Conservation (phyloP, 768 basidiomycete genomes). For the Cytidiella melzeri region DNA sequence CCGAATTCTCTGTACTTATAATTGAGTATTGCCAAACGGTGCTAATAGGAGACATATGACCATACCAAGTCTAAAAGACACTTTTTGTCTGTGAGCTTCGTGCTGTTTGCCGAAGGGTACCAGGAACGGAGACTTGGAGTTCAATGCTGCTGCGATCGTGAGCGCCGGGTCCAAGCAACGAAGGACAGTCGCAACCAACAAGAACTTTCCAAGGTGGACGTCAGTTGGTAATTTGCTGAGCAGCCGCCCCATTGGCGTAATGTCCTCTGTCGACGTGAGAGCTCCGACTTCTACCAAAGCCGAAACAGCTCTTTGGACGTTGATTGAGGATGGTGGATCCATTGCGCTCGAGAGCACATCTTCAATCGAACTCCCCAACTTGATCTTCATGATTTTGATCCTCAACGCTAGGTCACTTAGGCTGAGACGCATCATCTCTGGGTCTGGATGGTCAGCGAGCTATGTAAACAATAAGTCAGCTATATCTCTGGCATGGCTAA, state of each 20-base stretch:
- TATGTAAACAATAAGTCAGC: slow-evolving; percentile 29
- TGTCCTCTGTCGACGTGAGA: slow-evolving; percentile 78
- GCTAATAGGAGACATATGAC: slow-evolving; percentile 1
- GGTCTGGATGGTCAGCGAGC: slow-evolving; percentile 87
- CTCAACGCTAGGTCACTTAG: slow-evolving; percentile 86
- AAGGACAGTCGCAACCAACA: slow-evolving; percentile 78
- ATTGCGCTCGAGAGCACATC: slow-evolving; percentile 83
- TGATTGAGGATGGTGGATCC: slow-evolving; percentile 81
- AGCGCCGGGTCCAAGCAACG: slow-evolving; percentile 93
- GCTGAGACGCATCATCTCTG: slow-evolving; percentile 93
- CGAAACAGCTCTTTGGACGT: slow-evolving; percentile 85
- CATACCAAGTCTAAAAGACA: slow-evolving; percentile 69
- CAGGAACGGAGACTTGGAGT: slow-evolving; percentile 90
- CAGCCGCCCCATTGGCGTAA: slow-evolving; percentile 88
- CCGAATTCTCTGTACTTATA: slow-evolving; percentile 70
- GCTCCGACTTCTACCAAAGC: slow-evolving; percentile 92
- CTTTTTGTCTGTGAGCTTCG: slow-evolving; percentile 82
- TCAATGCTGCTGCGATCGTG: slow-evolving; percentile 89
- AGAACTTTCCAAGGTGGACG: slow-evolving; percentile 92
- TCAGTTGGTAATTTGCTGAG: slow-evolving; percentile 92
- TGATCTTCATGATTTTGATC: slow-evolving; percentile 92
- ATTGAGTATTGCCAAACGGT: background rate
- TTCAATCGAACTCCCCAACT: slow-evolving; percentile 79
- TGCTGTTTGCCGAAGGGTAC: slow-evolving; percentile 83
- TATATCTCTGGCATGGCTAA: background rate